Evolutionary conservation across 164 flowering plant genomes (phyloP), one percentile per base, ranked within the genome.

Genomic region (Magnolia kwangsiensis): DNA sequence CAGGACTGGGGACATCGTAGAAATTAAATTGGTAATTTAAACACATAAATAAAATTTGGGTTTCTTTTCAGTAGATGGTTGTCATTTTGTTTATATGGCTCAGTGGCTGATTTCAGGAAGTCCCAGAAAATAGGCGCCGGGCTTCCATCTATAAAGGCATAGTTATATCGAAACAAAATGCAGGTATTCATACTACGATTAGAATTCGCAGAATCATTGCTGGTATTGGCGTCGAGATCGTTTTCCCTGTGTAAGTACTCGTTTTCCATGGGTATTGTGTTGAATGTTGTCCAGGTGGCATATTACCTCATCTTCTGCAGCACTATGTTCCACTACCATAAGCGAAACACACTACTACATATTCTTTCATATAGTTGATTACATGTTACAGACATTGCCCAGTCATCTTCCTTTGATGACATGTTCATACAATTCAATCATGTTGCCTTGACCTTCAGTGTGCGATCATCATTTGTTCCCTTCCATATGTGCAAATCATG

Each of bases 111-210:
- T 18, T 81, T 51, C 84, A 96, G 99, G 96, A 92, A 88, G 95
- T 91, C 31, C 99, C 95, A 3, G 93, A 89, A 77, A 91, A 89
- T 77, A 89, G 83, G 85, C 86, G 92, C 49, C 84, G 97, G 72
- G 71, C 86, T 72, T 84, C 98, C 18, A 78, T 88, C 8, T 94
- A 90, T 72, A 94, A 91, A 81, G 98, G 99, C 21, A 96, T 96
- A 66, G 95, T 96, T 8, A 91, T 96, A 1, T 87, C 95, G 3
- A 94, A 80, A 80, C 97, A 92, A 81, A 96, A 96, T 89, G 97
- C 98, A 61, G 99, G 99, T 45, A 90, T 96, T 76, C 98, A 96
- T 85, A 90, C 98, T 0, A 93, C 99, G 9, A 90, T 96, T 66
- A 79, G 98, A 10, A 87, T 96, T 74, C 87, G 98, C 64, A 92